Evolutionary conservation across 2,329 filamentous ascomycete genomes (phyloP).

Genomic region (Ilyonectria sp.): DNA sequence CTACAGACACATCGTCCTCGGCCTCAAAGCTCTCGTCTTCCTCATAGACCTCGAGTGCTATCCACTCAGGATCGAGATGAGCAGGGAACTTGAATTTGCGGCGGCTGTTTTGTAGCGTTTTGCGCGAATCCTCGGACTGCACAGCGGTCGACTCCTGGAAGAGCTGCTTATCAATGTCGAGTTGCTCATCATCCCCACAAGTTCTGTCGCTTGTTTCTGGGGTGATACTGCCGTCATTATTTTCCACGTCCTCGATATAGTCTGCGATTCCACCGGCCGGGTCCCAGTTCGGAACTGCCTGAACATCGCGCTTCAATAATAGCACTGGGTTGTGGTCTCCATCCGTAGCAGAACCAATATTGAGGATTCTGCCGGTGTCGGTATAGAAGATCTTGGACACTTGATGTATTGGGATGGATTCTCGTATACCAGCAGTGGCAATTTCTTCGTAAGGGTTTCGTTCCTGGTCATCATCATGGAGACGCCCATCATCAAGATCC

Average conservation of each 20-base stretch:
- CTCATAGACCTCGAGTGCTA: constrained; percentile 88
- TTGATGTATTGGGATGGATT: constrained; percentile 68
- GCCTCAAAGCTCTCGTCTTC: constrained; percentile 62
- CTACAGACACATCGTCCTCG: constrained; percentile 65
- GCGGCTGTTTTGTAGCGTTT: constrained; percentile 19
- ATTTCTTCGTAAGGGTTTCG: constrained; percentile 59
- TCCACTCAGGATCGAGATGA: constrained; percentile 90
- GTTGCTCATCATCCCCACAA: constrained; percentile 58
- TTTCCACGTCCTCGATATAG: constrained; percentile 58
- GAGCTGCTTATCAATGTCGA: constrained; percentile 64
- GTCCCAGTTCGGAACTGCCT: constrained; percentile 25
- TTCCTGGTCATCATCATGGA: constrained; percentile 61
- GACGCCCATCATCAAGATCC: constrained; percentile 76
- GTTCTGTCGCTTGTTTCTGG: constrained; percentile 37
- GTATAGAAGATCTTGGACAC: constrained; percentile 95
- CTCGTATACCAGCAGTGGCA: constrained; percentile 63
- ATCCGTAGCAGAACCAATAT: constrained; percentile 74
- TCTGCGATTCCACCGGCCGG: constrained; percentile 20
- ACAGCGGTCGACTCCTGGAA: constrained; percentile 35
- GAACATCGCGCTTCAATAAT: constrained; percentile 51
- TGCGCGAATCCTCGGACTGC: background rate
- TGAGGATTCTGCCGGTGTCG: constrained; percentile 89
- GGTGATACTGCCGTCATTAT: constrained; percentile 7
- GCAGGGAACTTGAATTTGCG: constrained; percentile 67
- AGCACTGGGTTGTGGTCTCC: constrained; percentile 58